Conservation (phyloP, 305 asterid species). For the Solanum chacoense region DNA sequence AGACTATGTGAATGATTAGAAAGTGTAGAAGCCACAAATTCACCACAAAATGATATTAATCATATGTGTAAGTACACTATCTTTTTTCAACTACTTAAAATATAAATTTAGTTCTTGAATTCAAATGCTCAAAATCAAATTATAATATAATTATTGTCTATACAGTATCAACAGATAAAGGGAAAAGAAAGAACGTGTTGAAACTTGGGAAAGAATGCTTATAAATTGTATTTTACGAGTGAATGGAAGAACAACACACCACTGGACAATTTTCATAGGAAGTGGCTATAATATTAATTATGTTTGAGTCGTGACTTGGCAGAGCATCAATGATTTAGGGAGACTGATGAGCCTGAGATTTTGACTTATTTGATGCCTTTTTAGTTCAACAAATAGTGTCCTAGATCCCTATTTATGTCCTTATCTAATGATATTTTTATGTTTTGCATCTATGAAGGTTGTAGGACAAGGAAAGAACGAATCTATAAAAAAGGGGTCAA, state of each 20-base stretch:
- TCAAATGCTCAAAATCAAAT: neutral
- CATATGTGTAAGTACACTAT: neutral
- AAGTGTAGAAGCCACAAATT: neutral
- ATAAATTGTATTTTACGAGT: conserved; percentile 1
- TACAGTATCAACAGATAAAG: neutral
- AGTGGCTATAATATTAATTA: neutral
- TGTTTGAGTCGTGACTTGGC: conserved; percentile 24
- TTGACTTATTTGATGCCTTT: no score
- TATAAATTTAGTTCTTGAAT: neutral
- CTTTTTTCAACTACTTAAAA: neutral
- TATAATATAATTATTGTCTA: neutral
- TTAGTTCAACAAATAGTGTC: no score
- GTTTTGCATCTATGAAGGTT: no score
- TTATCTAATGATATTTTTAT: no score
- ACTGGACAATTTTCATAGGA: neutral
- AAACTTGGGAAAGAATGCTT: conserved; percentile 14
- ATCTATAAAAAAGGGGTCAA: no score
- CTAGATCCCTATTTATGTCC: no score
- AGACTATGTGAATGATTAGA: neutral
- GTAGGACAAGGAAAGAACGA: no score
- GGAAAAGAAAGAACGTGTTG: neutral
- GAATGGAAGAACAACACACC: neutral
- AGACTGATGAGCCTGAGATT: neutral
- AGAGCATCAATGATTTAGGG: conserved; percentile 22
- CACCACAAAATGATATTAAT: neutral